Base-by-base conservation (phyloP, 2,329 filamentous ascomycete species). In the Paraconiothyrium sp. region DNA sequence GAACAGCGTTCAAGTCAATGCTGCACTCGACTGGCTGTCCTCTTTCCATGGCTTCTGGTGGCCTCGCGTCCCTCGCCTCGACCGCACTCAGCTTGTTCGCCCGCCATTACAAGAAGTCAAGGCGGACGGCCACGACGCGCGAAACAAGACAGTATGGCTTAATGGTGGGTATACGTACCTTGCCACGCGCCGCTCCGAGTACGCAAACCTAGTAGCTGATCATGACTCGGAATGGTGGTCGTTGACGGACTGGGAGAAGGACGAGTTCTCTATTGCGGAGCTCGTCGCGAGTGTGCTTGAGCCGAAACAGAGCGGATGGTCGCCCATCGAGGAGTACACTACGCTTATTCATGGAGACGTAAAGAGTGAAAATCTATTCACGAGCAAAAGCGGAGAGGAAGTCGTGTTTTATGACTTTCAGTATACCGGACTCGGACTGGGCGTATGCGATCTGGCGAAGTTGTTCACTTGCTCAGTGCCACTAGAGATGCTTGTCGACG, bases 121-220 rank as follows among this genome's bases (percentile, higher is more conserved):
- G 5, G 68, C 73, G n/a, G 73, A 78, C 24, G 67, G 78, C 14
- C 68, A 71, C 7, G 44, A 66, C 14, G 57, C 47, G 1, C 60
- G 59, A 0, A 60, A 67, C 20, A 63, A 49, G 54, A 65, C 66
- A 6, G 70, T 87, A 1, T 91, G 89, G 89, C 75, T 88, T 7
- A 89, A 90, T 47, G 89, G 89, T 1, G 89, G 89, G 0, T 91
- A 91, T 68, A 90, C 88, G 0, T 91, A 91, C 66, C 85, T 91
- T 0, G 85, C 87, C 0, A 91, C 89, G 0, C 83, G 89, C 5
- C 80, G 80, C 8, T 83, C 74, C 20, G 89, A 91, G 70, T 89
- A 86, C 61, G 71, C 70, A 0, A 76, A 73, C 0, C 81, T 91
- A 0, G 76, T 69, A 0, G 64, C 73, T 0, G 85, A 88, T 51